These are phyloP conservation scores for Flaveria brownii DNA, from an alignment of 129 eudicot genomes.

Conservation along the genomic window DNA sequence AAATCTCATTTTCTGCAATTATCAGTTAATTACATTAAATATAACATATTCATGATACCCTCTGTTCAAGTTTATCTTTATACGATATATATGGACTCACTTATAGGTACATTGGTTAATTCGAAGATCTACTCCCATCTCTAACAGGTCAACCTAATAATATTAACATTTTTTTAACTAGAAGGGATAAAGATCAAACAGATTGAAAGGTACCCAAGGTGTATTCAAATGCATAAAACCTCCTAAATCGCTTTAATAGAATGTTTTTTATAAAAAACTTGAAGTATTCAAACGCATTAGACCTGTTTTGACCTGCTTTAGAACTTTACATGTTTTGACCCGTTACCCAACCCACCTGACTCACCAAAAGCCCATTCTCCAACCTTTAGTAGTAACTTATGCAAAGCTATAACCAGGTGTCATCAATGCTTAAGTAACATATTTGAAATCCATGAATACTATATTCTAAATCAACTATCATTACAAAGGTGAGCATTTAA, in stretches of 20 bases:
- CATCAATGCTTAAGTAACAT: neutral
- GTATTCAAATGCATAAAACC: conserved; percentile 3
- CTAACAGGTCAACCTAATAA: neutral
- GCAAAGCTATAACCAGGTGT: neutral
- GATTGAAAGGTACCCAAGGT: neutral
- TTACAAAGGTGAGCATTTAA: neutral
- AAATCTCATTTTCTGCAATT: neutral
- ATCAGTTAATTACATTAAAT: neutral
- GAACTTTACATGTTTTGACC: neutral
- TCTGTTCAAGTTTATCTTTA: neutral
- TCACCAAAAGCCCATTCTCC: neutral
- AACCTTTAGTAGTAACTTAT: neutral
- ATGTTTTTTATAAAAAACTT: neutral
- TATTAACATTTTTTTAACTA: neutral
- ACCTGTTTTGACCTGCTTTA: neutral
- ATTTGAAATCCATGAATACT: neutral
- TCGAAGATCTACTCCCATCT: neutral
- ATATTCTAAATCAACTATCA: neutral
- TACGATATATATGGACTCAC: neutral
- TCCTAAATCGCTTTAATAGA: neutral
- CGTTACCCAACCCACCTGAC: neutral
- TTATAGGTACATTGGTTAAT: neutral
- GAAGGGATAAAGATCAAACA: neutral
- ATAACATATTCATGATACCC: neutral
- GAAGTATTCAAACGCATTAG: neutral